A percentile compares a stretch with the other conserved stretches of the same genome.
Evolutionary conservation across 495 filamentous ascomycete species (phyloP).

Genomic region (Venustampulla echinocandica): DNA sequence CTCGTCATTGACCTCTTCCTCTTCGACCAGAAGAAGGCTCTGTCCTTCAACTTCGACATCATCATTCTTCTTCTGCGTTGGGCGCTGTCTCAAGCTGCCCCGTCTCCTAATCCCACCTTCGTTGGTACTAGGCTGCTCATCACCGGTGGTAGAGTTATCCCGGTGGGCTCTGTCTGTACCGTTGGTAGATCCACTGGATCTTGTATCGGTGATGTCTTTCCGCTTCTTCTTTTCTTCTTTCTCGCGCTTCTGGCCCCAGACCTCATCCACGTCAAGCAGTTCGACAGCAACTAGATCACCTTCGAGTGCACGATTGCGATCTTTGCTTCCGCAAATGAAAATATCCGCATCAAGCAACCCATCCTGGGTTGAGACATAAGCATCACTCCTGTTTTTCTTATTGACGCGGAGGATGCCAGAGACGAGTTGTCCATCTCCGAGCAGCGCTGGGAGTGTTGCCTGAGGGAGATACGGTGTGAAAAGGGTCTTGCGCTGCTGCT

Average conservation of each 20-base stretch:
- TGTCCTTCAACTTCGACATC: constrained; percentile 98
- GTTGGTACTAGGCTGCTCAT: constrained; percentile 51
- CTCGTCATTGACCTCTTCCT: constrained; percentile 97
- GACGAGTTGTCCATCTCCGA: constrained; percentile 88
- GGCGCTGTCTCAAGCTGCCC: constrained; percentile 90
- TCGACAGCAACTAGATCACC: constrained; percentile 94
- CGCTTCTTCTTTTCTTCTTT: constrained; percentile 99
- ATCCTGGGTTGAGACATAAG: constrained; percentile 90
- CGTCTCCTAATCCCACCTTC: constrained; percentile 82
- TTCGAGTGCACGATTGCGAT: constrained; percentile 90
- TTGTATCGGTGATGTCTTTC: constrained; percentile 93
- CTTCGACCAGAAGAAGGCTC: constrained; percentile 90
- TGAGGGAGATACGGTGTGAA: constrained; percentile 98
- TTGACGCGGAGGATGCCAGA: constrained; percentile 95
- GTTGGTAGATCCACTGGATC: constrained; percentile 61
- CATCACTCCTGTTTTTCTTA: constrained; percentile 98
- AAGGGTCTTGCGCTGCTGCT: constrained; percentile 93
- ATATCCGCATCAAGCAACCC: constrained; percentile 88
- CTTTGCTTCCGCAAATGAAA: constrained; percentile 98
- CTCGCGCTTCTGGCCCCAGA: constrained; percentile 96
- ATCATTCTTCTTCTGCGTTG: constrained; percentile 99
- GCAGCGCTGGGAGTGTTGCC: constrained; percentile 82
- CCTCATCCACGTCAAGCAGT: constrained; percentile 94
- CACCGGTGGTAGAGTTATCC: constrained; percentile 45
- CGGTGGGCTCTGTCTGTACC: constrained; percentile 51